Evolutionary conservation across 371 early-diverging fungal species (phyloP).

Genomic region (Mucor lusitanicus): DNA sequence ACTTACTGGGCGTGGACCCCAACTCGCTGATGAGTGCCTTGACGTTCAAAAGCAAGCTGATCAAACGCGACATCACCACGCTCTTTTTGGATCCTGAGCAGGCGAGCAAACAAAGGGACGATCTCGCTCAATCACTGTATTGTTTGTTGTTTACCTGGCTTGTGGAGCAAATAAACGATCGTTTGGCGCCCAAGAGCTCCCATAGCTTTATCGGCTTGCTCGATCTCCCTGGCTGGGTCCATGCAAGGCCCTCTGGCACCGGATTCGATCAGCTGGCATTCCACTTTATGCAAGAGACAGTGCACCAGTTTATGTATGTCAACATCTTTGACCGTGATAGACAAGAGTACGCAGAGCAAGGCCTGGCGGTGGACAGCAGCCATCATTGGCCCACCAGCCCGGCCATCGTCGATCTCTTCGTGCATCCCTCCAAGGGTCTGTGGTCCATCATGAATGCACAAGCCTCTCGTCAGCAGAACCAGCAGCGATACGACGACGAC

Average conservation of each 20-base stretch:
- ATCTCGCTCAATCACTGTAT: slow-evolving; percentile 78
- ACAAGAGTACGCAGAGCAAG: slow-evolving; percentile 50
- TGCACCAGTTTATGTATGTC: slow-evolving; percentile 63
- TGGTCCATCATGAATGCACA: slow-evolving; percentile 59
- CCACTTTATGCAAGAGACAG: slow-evolving; percentile 83
- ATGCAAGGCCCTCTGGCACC: background rate
- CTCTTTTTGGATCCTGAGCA: slow-evolving; percentile 77
- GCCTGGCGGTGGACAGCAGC: slow-evolving; percentile 39
- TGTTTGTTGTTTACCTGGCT: slow-evolving; percentile 82
- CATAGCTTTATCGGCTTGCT: slow-evolving; percentile 70
- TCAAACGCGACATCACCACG: slow-evolving; percentile 83
- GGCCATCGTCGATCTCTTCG: slow-evolving; percentile 39
- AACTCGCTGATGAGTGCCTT: slow-evolving; percentile 74
- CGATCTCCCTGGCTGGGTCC: slow-evolving; percentile 60
- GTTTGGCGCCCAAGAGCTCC: slow-evolving; percentile 62
- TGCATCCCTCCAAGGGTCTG: slow-evolving; percentile 54
- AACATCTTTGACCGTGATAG: slow-evolving; percentile 62
- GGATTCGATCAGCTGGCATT: slow-evolving; percentile 72
- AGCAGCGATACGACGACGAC: slow-evolving; percentile 36
- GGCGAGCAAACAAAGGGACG: slow-evolving; percentile 76
- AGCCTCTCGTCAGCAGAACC: slow-evolving; percentile 34
- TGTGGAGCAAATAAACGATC: slow-evolving; percentile 81
- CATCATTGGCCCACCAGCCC: slow-evolving; percentile 33
- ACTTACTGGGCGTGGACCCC: slow-evolving; percentile 82
- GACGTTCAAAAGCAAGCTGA: slow-evolving; percentile 77